A percentile compares a stretch with the other conserved stretches of the same genome.
phyloP scores from a whole-genome alignment of 768 basidiomycete species.

The Mycena amicta region DNA sequence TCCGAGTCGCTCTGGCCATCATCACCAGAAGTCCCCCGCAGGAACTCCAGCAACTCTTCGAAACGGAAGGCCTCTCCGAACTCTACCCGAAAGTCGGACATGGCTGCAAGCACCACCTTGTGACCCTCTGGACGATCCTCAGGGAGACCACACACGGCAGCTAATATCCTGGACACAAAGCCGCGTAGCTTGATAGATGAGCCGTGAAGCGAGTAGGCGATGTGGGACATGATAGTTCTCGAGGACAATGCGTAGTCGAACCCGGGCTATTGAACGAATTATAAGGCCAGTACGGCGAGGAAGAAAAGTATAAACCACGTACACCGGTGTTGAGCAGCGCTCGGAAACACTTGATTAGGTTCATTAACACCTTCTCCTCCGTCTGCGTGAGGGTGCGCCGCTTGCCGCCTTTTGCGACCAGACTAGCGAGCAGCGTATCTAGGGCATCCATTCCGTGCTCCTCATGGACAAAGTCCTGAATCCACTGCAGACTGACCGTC shows the following conservation, averaged over 20 bases:
- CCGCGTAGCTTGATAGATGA: conserved; percentile 70
- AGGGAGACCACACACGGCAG: conserved; percentile 80
- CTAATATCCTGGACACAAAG: conserved; percentile 75
- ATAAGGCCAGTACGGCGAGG: conserved; percentile 11
- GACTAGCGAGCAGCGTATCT: conserved; percentile 52
- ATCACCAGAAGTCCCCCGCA: conserved; percentile 46
- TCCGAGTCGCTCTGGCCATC: conserved; percentile 37
- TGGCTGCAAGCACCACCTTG: conserved; percentile 69
- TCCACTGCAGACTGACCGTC: conserved; percentile 77
- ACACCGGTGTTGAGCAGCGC: conserved; percentile 87
- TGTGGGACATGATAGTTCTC: conserved; percentile 67
- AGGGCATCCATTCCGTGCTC: conserved; percentile 71
- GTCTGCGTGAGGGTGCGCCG: conserved; percentile 60
- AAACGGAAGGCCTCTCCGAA: conserved; percentile 81
- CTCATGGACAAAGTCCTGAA: conserved; percentile 70
- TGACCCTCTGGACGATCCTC: conserved; percentile 59
- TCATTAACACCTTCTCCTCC: conserved; percentile 69
- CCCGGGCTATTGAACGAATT: conserved; percentile 64
- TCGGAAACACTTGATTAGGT: conserved; percentile 78
- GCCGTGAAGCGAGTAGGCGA: conserved; percentile 70
- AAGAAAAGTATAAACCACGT: conserved; percentile 27
- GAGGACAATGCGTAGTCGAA: conserved; percentile 68
- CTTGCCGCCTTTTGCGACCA: conserved; percentile 73
- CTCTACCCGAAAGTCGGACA: conserved; percentile 78
- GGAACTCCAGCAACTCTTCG: conserved; percentile 66